These are phyloP conservation scores for Boletus edulis DNA, from an alignment of 768 basidiomycete species.

Conservation along the genomic window DNA sequence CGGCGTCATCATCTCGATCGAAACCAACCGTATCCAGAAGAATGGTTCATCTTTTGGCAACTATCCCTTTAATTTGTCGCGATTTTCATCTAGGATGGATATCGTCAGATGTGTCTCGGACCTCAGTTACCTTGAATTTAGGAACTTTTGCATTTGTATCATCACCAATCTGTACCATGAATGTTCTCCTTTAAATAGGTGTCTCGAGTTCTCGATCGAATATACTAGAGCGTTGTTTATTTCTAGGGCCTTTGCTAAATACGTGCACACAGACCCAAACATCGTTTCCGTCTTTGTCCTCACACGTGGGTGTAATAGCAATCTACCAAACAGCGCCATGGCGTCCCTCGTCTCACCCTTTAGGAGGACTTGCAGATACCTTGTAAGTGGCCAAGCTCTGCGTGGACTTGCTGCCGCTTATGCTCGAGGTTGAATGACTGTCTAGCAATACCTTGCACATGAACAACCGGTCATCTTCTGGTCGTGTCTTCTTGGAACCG, in stretches of 20 bases:
- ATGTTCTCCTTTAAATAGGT: background rate
- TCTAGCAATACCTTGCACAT: slow-evolving; percentile 85
- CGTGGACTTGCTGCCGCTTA: background rate
- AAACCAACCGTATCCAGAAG: background rate
- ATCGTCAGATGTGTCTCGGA: background rate
- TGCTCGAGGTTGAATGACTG: background rate
- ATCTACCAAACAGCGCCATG: slow-evolving; percentile 14
- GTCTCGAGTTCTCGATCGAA: background rate
- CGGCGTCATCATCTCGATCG: background rate
- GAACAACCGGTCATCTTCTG: slow-evolving; percentile 91
- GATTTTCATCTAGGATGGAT: background rate
- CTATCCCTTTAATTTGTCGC: background rate
- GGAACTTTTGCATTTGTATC: background rate
- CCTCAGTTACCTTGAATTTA: background rate
- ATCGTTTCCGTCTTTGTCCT: slow-evolving; percentile 15
- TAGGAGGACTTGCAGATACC: slow-evolving; percentile 28
- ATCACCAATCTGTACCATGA: background rate
- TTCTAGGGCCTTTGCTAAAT: slow-evolving; percentile 26
- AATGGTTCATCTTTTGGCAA: background rate
- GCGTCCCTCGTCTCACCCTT: slow-evolving; percentile 30
- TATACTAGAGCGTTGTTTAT: slow-evolving; percentile 11
- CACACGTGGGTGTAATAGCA: background rate
- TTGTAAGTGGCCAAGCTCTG: slow-evolving; percentile 16
- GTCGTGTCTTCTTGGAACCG: slow-evolving; percentile 69
- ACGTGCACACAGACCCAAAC: slow-evolving; percentile 21